Base-by-base conservation (phyloP, 2,329 filamentous ascomycete genomes). In the Diaporthe sp. region DNA sequence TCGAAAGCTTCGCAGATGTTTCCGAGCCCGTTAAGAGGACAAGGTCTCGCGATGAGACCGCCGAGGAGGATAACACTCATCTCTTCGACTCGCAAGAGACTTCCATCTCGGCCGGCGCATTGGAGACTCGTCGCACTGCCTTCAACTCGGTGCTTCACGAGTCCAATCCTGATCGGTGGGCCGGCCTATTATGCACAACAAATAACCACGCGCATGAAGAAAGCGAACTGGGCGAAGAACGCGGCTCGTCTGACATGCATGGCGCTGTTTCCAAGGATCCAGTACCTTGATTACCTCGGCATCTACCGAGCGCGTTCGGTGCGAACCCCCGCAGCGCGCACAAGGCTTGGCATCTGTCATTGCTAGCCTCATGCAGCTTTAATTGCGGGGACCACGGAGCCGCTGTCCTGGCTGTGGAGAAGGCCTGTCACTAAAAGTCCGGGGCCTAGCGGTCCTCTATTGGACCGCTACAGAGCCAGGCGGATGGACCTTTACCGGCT, bases 181-280 rank as follows among this genome's bases (percentile, higher is more conserved):
- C 70, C 0, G 81, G 86, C 25, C 75, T 77, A 1, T 77, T 87
- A 13, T 85, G 83, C 30, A 86, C 84, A 2, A 82, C 81, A 0
- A 83, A 84, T 73, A 80, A 85, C 47, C 85, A 86, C 66, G 83
- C 80, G 2, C 74, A 55, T 2, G 13, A 78, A 0, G 85, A 86
- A 2, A 59, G 73, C 5, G 85, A 86, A 22, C 75, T 86, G 12
- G 82, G 82, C 7, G 77, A 75, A 42, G 53, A 35, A 15, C 75
- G 71, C 77, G 32, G 19, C 30, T n/a, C 10, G 15, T 25, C 9
- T 12, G 12, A 27, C 32, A 51, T 17, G 35, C 19, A 56, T 32
- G 17, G 17, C 30, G 17, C 9, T 30, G 4, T 32, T 50, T 55
- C 47, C 25, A 8, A 53, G 22, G 19, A 22, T 13, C 9, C 32